Conservation (phyloP, 2,329 filamentous ascomycete genomes). For the Stenocarpella maydis region DNA sequence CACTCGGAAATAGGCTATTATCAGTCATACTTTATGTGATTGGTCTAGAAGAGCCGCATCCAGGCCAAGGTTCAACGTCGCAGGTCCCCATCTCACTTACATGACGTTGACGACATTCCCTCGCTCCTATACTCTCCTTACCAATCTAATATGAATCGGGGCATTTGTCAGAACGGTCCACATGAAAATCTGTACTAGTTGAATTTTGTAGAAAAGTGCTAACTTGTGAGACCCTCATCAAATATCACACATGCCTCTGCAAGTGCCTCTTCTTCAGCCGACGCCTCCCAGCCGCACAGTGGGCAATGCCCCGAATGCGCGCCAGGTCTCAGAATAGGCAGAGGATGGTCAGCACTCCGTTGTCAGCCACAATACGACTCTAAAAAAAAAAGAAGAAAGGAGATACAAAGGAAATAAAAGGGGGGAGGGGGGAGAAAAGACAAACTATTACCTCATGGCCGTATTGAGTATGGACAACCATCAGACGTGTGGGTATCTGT, state of each 20-base stretch:
- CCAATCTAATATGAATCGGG: too few relatives aligned
- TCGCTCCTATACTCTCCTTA: neutral
- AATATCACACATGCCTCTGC: neutral
- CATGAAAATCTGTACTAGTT: neutral
- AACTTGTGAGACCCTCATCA: neutral
- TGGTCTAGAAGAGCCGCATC: constrained; percentile 4
- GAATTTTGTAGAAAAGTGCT: neutral
- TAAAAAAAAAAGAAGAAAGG: neutral
- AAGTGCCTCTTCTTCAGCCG: neutral
- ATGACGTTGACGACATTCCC: neutral
- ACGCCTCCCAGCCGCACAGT: neutral
- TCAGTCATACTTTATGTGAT: too few relatives aligned
- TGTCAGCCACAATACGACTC: neutral
- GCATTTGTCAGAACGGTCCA: neutral
- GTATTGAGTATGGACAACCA: neutral
- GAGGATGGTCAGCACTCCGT: neutral
- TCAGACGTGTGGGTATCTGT: neutral
- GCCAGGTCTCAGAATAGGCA: neutral
- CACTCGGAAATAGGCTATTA: neutral
- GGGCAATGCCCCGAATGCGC: neutral
- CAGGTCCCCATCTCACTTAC: neutral
- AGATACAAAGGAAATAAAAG: too few relatives aligned
- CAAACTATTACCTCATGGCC: neutral
- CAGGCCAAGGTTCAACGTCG: neutral
- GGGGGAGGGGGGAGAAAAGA: too few relatives aligned